Conservation (phyloP, 495 filamentous ascomycete species). For the Emericellopsis terricola region DNA sequence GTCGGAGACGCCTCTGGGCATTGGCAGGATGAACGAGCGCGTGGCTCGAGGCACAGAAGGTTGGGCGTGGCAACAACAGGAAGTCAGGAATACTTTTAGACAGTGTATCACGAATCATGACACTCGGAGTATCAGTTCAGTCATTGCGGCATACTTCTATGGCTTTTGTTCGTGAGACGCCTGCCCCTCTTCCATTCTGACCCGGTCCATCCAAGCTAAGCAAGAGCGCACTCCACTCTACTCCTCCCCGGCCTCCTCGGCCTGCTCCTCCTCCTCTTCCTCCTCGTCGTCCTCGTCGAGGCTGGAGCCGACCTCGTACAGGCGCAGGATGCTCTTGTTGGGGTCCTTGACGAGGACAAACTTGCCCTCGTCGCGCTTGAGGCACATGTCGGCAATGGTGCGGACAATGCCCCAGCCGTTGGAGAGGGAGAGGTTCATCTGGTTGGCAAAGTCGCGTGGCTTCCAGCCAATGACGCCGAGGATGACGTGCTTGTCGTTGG, state of each 20-base stretch:
- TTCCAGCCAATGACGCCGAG: constrained; percentile 95
- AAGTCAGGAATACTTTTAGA: not conserved
- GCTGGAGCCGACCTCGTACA: constrained; percentile 77
- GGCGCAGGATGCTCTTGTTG: constrained; percentile 78
- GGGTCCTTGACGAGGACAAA: constrained; percentile 71
- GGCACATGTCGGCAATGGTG: constrained; percentile 83
- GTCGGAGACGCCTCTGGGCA: too few species aligned
- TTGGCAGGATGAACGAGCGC: too few species aligned
- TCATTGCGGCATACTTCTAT: not conserved
- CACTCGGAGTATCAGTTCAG: not conserved
- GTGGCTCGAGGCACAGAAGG: too few species aligned
- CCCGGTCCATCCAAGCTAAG: constrained; percentile 6
- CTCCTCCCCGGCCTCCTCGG: constrained; percentile 5
- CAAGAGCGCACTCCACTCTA: constrained; percentile 16
- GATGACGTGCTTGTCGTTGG: constrained; percentile 75
- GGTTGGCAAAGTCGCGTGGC: constrained; percentile 83
- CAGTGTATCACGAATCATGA: not conserved
- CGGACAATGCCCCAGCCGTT: constrained; percentile 99
- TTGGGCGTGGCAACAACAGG: not conserved
- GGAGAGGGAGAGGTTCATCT: constrained; percentile 92
- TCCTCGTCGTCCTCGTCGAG: constrained; percentile 55
- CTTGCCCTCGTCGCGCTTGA: constrained; percentile 55
- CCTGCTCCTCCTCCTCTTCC: constrained; percentile 21
- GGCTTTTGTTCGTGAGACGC: not conserved
- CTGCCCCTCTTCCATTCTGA: not conserved